Evolutionary conservation across 352 stramenopile genomes (phyloP), one percentile per base, ranked within the genome.

Genomic region (Pythium apleroticum): DNA sequence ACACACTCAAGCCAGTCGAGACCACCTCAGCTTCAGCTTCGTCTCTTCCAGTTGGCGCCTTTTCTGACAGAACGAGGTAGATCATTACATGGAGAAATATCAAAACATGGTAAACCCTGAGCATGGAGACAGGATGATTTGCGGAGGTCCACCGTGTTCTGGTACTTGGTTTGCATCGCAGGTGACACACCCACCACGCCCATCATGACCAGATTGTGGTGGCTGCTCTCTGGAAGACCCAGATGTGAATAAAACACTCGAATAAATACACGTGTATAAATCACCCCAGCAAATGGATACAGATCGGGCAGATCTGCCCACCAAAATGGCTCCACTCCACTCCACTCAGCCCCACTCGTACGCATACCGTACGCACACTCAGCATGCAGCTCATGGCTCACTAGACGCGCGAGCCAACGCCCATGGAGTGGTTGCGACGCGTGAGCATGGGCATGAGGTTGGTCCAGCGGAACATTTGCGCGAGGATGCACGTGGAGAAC

Each of bases 401-500:
- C 45, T 39, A 72, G 35, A 54, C 65, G 24, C 45, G 50, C 3
- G 58, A 72, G 6, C 41, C 33, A 6, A 48, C n/a, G 19, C 15
- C 19, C 4, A 43, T 28, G 1, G 33, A 30, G 17, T 53, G 48
- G 7, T 45, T 33, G 39, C 69, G 69, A 49, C 66, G 66, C 8
- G 55, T 66, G 61, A 93, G 65, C 59, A 93, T 80, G 20, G 85
- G 81, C 74, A 92, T 80, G 52, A 95, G 73, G 60, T 89, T 86
- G 20, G 77, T 92, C 81, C 81, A 91, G 27, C 78, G 80, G 49
- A 95, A 94, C 79, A 95, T 85, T 60, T 94, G 87, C 64, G 87
- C 87, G 39, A 95, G 75, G 61, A 95, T 95, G 76, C 87, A 94
- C 37, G 87, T 95, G 28, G 85, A 94, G 72, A 95, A 95, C 87